phyloP scores from a whole-genome alignment of 73 alveolate species.

The Symbiodinium pilosum region DNA sequence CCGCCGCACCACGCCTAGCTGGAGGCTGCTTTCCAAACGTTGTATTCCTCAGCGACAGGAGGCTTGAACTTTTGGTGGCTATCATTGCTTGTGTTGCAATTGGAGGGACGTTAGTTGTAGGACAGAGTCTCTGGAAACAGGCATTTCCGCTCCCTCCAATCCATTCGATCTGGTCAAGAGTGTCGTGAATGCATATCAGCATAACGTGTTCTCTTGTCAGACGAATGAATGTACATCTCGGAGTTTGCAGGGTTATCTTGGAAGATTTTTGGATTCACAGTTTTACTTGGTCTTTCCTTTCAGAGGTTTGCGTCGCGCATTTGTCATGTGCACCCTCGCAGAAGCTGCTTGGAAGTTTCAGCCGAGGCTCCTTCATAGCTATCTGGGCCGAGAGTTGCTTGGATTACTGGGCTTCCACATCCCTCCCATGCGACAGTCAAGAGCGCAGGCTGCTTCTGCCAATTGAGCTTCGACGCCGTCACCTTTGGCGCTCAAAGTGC shows the following conservation, averaged over 20 bases:
- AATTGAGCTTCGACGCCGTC: constrained; percentile 79
- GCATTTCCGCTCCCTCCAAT: background rate
- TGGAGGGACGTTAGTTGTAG: too few species aligned
- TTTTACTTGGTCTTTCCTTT: background rate
- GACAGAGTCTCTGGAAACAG: too few species aligned
- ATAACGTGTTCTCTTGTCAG: too few species aligned
- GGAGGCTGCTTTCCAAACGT: constrained; percentile 73
- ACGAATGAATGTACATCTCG: too few species aligned
- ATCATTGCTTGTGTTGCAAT: background rate
- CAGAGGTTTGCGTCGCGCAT: background rate
- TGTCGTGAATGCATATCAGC: background rate
- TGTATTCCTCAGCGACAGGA: constrained; percentile 54
- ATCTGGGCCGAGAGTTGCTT: constrained; percentile 67
- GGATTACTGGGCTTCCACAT: background rate
- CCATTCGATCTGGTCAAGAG: background rate
- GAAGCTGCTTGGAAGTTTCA: too few species aligned
- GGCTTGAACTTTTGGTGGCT: background rate
- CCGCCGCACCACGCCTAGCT: too few species aligned
- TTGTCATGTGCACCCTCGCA: background rate
- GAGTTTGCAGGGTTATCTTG: background rate
- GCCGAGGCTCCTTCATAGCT: constrained; percentile 28
- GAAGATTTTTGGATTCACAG: background rate
- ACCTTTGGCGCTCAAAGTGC: constrained; percentile 93
- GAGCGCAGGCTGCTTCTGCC: constrained; percentile 60
- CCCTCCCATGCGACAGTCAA: too few species aligned